phyloP scores from a whole-genome alignment of 1,139 yeast genomes.

The Yamadazyma trypodendri region DNA sequence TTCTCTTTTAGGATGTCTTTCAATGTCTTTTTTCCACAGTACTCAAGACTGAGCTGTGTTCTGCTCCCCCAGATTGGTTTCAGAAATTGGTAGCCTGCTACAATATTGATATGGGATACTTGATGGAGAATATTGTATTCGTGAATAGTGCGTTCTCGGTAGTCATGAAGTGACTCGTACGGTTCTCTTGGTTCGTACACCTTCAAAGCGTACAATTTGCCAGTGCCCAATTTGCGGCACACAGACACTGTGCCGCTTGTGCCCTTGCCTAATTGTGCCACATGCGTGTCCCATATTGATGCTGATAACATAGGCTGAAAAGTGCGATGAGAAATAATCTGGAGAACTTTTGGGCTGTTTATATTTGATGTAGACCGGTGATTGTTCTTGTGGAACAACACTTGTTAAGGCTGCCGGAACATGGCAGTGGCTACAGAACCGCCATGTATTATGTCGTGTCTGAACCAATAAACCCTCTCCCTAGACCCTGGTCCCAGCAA shows the following conservation, averaged over 20 bases:
- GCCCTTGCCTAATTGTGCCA: constrained; percentile 24
- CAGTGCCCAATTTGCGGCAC: constrained; percentile 15
- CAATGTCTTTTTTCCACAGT: constrained; percentile 29
- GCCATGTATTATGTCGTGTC: no score
- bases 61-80: constrained; percentile 19
- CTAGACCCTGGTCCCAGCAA: no score
- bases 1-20: constrained; percentile 14
- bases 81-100: constrained; percentile 27
- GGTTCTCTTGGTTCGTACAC: constrained; percentile 34
- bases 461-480: no score
- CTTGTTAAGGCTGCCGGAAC: no score
- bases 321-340: constrained; percentile 1
- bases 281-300: neutral
- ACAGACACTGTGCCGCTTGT: constrained; percentile 43
- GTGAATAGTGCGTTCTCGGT: constrained; percentile 30
- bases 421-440: no score
- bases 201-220: constrained; percentile 36
- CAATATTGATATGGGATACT: constrained; percentile 35
- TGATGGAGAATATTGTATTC: constrained; percentile 33
- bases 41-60: constrained; percentile 29
- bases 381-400: no score
- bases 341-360: neutral
- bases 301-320: neutral
- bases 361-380: no score
- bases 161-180: constrained; percentile 37